Evolutionary conservation across 2,329 filamentous ascomycete genomes (phyloP), one percentile per base, ranked within the genome.

Genomic region (Dothistroma septosporum): DNA sequence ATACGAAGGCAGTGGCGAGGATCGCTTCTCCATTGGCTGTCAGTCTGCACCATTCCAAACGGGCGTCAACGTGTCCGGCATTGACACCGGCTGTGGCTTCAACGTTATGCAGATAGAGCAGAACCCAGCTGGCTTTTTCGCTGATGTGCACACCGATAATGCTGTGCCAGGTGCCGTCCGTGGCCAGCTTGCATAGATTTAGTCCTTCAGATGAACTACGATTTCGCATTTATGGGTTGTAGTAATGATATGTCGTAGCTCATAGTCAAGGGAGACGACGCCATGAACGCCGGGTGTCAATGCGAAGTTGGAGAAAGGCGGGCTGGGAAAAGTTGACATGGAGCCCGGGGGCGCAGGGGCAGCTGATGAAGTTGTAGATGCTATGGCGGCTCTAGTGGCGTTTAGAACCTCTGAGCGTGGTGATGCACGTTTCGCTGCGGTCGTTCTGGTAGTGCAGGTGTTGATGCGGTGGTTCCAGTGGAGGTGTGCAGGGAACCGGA

Each of bases 81-180:
- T 68, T 6, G 80, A 82, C 63, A 78, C 78, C 16, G 80, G 77
- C 16, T 73, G 66, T 19, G 79, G 78, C 3, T 84, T 85, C 72
- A 75, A 75, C 21, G 77, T 85, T 46, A 67, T 68, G 44, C 72
- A 81, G 73, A 83, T 84, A 54, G 80, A 84, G 71, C 72, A 72
- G 35, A 78, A 83, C 67, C 82, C 82, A 0, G 62, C 65, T 6
- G 75, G 66, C 12, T 85, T 84, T 76, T 83, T 83, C 68, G 76
- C 80, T 41, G 83, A 85, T 66, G 75, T 79, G 1, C 82, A 85
- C 72, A 82, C 81, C 6, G 76, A 70, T 63, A 68, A 76, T 28
- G 81, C 78, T 35, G 71, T 80, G 8, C 76, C 80, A 32, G 82
- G 83, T 61, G 83, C 81, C 55, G 77, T 82, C 35, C 75, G 83